phyloP scores from a whole-genome alignment of 2,329 filamentous ascomycete species.

The Thyridium curvatum region DNA sequence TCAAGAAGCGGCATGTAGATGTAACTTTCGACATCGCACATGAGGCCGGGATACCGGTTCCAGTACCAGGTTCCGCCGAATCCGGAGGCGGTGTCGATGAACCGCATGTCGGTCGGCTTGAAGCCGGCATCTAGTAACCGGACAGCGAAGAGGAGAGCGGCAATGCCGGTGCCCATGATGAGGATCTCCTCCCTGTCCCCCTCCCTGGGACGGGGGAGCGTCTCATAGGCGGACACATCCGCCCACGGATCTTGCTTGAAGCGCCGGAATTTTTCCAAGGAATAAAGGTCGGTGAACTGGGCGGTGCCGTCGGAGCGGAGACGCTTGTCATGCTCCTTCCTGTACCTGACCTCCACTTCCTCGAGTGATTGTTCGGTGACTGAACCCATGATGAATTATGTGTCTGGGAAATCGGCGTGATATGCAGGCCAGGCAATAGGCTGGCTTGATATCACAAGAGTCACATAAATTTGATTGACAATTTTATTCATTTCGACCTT shows the following conservation, averaged over 20 bases:
- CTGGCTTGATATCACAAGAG: too few species aligned
- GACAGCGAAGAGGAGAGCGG: conserved; percentile 24
- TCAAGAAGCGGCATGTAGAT: conserved; percentile 56
- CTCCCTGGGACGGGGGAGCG: conserved; percentile 10
- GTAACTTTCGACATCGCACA: conserved; percentile 54
- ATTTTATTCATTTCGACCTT: too few species aligned
- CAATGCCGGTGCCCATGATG: conserved; percentile 27
- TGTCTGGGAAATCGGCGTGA: too few species aligned
- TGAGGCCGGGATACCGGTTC: conserved; percentile 42
- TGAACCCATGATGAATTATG: too few species aligned
- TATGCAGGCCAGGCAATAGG: too few species aligned
- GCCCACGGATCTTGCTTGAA: conserved; percentile 27
- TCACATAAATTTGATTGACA: too few species aligned
- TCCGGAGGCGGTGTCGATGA: conserved; percentile 35
- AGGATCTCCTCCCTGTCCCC: conserved; percentile 20
- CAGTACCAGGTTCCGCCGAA: conserved; percentile 47
- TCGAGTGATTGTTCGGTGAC: too few species aligned
- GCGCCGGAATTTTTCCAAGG: conserved; percentile 11
- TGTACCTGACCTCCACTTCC: too few species aligned
- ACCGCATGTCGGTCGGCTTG: conserved; percentile 27
- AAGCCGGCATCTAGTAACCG: conserved; percentile 26
- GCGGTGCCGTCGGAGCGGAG: conserved; percentile 19
- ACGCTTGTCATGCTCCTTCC: conserved; percentile 25
- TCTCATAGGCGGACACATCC: conserved; percentile 23
- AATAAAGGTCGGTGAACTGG: conserved; percentile 23